phyloP scores from a whole-genome alignment of 2,329 filamentous ascomycete species.

The Neofusicoccum laricinum region DNA sequence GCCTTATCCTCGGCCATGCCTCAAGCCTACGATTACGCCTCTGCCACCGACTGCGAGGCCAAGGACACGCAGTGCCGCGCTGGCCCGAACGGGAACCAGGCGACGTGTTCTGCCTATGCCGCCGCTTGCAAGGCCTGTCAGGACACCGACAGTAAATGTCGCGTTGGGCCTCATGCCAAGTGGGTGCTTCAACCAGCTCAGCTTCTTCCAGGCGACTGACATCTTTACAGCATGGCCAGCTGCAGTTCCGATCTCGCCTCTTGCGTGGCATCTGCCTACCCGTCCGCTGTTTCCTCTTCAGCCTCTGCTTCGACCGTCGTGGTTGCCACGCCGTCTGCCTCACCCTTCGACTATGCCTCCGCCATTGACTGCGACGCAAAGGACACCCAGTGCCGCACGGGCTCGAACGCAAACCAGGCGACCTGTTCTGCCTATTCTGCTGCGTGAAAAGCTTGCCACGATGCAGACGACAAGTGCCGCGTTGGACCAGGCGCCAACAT shows the following conservation, averaged over 20 bases:
- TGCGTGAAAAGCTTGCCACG: not conserved
- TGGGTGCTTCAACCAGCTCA: no score
- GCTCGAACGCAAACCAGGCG: not conserved
- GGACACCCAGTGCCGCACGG: not conserved
- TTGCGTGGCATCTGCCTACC: not conserved
- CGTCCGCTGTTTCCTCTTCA: no score
- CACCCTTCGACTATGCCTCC: not conserved
- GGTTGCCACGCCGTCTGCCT: not conserved
- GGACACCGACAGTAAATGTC: not conserved
- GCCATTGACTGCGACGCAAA: not conserved
- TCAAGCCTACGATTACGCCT: not conserved
- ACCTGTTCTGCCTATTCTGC: not conserved
- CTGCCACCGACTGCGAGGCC: not conserved
- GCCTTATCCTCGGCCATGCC: not conserved
- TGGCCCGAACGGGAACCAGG: not conserved
- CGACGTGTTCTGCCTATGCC: not conserved
- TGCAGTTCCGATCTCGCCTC: not conserved
- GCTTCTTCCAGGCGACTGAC: no score
- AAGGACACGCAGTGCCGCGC: not conserved
- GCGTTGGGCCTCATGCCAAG: not conserved
- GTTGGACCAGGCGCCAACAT: not conserved
- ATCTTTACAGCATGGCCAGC: not conserved
- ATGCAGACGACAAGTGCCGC: not conserved
- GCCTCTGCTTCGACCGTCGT: not conserved
- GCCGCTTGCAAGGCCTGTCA: not conserved